These are phyloP conservation scores for Scedosporium boydii DNA, from an alignment of 2,329 filamentous ascomycete species.

Conservation along the genomic window DNA sequence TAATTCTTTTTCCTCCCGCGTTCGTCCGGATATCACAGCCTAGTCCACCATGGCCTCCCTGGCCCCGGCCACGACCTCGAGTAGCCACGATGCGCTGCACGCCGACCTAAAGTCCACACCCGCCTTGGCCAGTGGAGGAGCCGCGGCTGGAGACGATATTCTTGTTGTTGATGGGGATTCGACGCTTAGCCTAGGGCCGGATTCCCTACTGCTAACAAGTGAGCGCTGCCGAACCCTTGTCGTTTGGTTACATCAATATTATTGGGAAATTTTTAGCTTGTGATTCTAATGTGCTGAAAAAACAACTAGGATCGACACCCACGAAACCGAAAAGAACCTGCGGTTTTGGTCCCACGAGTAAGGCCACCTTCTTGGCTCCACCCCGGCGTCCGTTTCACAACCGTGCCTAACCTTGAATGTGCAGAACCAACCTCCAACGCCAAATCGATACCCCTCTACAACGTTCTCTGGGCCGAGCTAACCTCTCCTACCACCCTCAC, in stretches of 20 bases:
- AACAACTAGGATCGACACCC: neutral
- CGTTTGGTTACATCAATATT: neutral
- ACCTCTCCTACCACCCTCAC: conserved; percentile 48
- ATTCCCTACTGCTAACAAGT: conserved; percentile 2
- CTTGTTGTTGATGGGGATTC: conserved; percentile 1
- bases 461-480: conserved; percentile 73
- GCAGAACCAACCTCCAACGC: conserved; percentile 11
- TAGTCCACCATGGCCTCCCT: too few relatives aligned
- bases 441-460: conserved; percentile 60
- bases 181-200: neutral
- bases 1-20: too few relatives aligned
- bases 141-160: neutral
- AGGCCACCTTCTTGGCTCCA: conserved; percentile 5
- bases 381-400: neutral
- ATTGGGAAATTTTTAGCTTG: neutral
- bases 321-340: conserved; percentile 10
- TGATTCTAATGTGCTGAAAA: neutral
- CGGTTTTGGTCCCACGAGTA: conserved; percentile 9
- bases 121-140: neutral
- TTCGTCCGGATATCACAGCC: too few relatives aligned
- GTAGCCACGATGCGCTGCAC: neutral
- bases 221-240: neutral
- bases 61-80: neutral
- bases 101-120: neutral
- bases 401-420: neutral